Evolutionary conservation across 148 eudicot genomes (phyloP).

Genomic region (Selenicereus undatus): DNA sequence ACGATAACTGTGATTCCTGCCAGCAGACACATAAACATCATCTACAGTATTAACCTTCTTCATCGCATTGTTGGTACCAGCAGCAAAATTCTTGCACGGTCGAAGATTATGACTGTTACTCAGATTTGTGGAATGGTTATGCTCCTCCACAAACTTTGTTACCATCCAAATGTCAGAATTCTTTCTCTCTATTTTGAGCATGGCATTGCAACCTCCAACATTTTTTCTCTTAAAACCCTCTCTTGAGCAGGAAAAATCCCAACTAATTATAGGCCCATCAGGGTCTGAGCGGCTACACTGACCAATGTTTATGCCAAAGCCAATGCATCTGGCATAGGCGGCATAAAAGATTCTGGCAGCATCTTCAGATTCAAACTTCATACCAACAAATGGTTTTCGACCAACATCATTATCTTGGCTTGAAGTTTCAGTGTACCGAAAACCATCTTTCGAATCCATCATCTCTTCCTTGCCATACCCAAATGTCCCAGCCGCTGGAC

Average conservation of each 20-base stretch:
- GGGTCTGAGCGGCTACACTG: slow-evolving; percentile 35
- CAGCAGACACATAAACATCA: slow-evolving; percentile 53
- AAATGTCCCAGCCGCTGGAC: not conserved
- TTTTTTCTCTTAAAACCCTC: slow-evolving; percentile 44
- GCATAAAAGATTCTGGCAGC: slow-evolving; percentile 62
- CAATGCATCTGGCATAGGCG: slow-evolving; percentile 59
- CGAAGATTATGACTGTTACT: slow-evolving; percentile 45
- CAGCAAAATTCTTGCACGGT: slow-evolving; percentile 54
- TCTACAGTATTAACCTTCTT: slow-evolving; percentile 21
- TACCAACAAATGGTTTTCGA: slow-evolving; percentile 56
- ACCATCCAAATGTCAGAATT: slow-evolving; percentile 52
- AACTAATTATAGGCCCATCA: slow-evolving; percentile 28
- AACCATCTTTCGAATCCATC: slow-evolving; percentile 1
- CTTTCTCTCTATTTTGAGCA: slow-evolving; percentile 59
- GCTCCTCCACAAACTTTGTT: slow-evolving; percentile 70
- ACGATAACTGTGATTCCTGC: slow-evolving; percentile 26
- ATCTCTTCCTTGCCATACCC: slow-evolving; percentile 4
- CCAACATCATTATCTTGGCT: slow-evolving; percentile 1
- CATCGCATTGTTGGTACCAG: slow-evolving; percentile 34
- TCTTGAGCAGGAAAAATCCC: slow-evolving; percentile 50
- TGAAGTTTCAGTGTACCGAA: not conserved
- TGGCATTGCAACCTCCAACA: slow-evolving; percentile 55
- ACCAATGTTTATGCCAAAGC: slow-evolving; percentile 45
- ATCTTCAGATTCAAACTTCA: slow-evolving; percentile 61
- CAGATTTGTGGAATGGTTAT: slow-evolving; percentile 47